Conservation (phyloP, 2,329 filamentous ascomycete genomes). For the Cercospora zeae-maydis region DNA sequence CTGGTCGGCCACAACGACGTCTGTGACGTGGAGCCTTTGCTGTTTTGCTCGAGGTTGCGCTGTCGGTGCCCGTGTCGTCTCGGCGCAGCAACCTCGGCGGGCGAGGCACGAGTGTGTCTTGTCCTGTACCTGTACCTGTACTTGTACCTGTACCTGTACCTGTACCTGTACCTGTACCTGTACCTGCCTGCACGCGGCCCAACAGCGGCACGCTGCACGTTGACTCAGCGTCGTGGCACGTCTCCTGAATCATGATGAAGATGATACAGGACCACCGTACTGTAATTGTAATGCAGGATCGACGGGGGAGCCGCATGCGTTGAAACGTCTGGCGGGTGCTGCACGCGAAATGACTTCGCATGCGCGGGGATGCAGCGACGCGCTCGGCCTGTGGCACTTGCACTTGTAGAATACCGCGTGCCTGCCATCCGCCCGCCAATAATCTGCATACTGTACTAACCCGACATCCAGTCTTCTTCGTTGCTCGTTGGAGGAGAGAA, state of each 20-base stretch:
- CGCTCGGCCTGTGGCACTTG: too few species aligned
- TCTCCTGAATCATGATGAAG: conserved; percentile 1
- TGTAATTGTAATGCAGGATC: not conserved
- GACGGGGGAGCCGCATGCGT: not conserved
- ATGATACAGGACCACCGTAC: too few species aligned
- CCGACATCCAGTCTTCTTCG: not conserved
- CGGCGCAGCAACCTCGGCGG: not conserved
- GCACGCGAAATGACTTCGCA: conserved; percentile 2
- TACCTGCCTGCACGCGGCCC: not conserved
- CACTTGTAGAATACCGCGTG: not conserved
- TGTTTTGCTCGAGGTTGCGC: not conserved
- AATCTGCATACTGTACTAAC: not conserved
- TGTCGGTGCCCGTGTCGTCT: not conserved
- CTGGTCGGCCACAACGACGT: not conserved
- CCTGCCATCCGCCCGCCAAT: not conserved
- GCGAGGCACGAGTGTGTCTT: too few species aligned
- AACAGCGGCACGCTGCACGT: not conserved
- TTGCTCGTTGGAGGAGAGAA: too few species aligned
- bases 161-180: too few species aligned
- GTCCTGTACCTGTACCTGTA: too few species aligned
- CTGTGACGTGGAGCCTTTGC: not conserved
- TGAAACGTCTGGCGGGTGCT: not conserved
- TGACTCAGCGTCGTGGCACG: not conserved
- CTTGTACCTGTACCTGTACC: too few species aligned
- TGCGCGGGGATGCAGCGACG: not conserved